phyloP scores from a whole-genome alignment of 179 eudicot species.

The Pouteria campechiana region DNA sequence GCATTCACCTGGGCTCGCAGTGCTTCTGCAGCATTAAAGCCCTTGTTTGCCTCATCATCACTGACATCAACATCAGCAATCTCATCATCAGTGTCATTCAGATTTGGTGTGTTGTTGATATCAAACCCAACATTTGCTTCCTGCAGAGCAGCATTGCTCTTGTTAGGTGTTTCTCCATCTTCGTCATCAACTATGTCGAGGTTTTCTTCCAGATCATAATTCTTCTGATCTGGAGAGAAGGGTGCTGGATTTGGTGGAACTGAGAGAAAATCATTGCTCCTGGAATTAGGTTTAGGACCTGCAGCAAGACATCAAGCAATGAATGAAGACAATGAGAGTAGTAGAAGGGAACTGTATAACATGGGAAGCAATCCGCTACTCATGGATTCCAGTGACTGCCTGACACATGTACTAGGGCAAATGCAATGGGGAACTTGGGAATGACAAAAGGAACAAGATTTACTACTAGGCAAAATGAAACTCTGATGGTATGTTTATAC shows the following conservation, averaged over 20 bases:
- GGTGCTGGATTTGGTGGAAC: constrained; percentile 20
- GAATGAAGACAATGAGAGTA: neutral
- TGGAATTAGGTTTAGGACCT: constrained; percentile 38
- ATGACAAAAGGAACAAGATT: too few species aligned
- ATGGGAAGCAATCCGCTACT: neutral
- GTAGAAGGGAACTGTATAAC: neutral
- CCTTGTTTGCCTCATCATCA: constrained; percentile 50
- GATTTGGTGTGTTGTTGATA: constrained; percentile 64
- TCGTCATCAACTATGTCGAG: constrained; percentile 58
- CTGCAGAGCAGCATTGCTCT: constrained; percentile 15
- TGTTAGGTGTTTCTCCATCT: constrained; percentile 22
- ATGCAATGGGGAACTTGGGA: too few species aligned
- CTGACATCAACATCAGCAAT: constrained; percentile 66
- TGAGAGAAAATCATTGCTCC: constrained; percentile 23
- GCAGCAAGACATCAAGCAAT: constrained; percentile 1
- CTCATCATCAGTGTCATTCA: constrained; percentile 62
- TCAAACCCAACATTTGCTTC: constrained; percentile 36
- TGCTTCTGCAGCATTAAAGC: constrained; percentile 69
- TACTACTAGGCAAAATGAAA: too few species aligned
- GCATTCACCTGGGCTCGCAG: constrained; percentile 75
- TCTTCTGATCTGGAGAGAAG: constrained; percentile 46
- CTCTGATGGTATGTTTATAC: too few species aligned
- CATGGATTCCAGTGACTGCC: neutral
- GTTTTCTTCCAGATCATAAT: constrained; percentile 64
- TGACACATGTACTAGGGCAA: neutral